phyloP scores from a whole-genome alignment of 1,139 yeast genomes.

The Geotrichum macrosporum region DNA sequence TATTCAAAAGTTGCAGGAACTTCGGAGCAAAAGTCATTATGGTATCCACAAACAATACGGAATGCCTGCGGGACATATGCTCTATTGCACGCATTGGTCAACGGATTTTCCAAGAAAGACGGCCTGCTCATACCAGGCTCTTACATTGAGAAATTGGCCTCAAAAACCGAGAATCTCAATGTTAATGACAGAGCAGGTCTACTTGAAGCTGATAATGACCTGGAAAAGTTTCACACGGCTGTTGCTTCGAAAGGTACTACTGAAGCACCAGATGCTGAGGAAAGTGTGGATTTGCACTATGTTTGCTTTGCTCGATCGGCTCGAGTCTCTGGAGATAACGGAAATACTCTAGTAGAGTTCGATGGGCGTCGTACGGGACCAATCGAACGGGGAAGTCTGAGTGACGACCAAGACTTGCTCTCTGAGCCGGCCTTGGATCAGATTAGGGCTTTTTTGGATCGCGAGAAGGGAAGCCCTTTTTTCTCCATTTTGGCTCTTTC shows the following conservation, averaged over 20 bases:
- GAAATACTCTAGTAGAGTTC: constrained; percentile 63
- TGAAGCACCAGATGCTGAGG: constrained; percentile 68
- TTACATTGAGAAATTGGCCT: constrained; percentile 35
- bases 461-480: constrained; percentile 32
- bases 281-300: constrained; percentile 64
- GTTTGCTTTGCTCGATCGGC: constrained; percentile 61
- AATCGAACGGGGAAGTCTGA: constrained; percentile 52
- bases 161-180: constrained; percentile 29
- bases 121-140: constrained; percentile 31
- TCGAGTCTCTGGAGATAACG: constrained; percentile 38
- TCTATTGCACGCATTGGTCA: constrained; percentile 66
- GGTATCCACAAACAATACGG: constrained; percentile 81
- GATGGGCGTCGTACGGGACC: constrained; percentile 89
- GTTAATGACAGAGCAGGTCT: constrained; percentile 44
- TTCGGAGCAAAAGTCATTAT: constrained; percentile 38
- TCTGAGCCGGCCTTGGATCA: constrained; percentile 50
- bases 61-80: constrained; percentile 96
- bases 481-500: constrained; percentile 41
- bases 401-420: constrained; percentile 48
- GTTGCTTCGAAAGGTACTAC: constrained; percentile 72
- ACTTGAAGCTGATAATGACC: constrained; percentile 44
- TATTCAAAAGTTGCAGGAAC: constrained; percentile 32
- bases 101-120: constrained; percentile 44
- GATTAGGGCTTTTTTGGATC: constrained; percentile 60
- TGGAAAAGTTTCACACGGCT: constrained; percentile 55